Percentiles rank a stretch among this genome's conserved stretches.
phyloP scores from a whole-genome alignment of 2,329 filamentous ascomycete species.

The Arthroderma sp. region DNA sequence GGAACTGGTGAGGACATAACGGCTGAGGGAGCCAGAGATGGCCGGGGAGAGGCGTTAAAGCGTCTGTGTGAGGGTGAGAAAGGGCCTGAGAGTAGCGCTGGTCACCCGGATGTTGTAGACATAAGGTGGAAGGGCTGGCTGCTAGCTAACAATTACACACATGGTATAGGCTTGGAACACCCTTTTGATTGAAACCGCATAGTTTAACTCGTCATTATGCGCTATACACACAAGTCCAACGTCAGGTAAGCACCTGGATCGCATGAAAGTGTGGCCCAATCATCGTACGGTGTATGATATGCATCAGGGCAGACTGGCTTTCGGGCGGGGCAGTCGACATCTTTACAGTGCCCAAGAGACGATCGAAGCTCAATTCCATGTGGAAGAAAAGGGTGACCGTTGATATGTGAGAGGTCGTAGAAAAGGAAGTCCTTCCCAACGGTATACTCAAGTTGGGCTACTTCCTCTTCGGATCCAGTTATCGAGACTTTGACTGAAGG shows the following conservation, averaged over 20 bases:
- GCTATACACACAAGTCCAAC: background rate
- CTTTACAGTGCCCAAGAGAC: background rate
- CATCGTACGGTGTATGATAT: background rate
- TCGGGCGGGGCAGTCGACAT: background rate
- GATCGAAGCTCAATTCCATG: background rate
- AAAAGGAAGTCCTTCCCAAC: background rate
- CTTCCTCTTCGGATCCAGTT: background rate
- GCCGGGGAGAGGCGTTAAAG: too few species aligned
- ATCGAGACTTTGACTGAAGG: background rate
- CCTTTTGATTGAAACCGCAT: too few species aligned
- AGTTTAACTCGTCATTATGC: too few species aligned
- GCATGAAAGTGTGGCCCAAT: background rate
- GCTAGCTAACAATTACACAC: too few species aligned
- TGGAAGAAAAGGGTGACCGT: background rate
- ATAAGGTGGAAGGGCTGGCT: too few species aligned
- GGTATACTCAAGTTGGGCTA: background rate
- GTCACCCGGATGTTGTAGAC: too few species aligned
- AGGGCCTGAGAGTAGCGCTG: too few species aligned
- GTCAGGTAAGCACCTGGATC: background rate
- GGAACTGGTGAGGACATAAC: too few species aligned
- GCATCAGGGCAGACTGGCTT: background rate
- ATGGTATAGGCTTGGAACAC: too few species aligned
- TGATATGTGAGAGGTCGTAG: background rate
- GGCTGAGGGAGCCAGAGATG: too few species aligned
- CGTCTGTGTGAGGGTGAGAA: too few species aligned